Conservation (phyloP, 2,329 filamentous ascomycete species). For the Cladosporium sp. region DNA sequence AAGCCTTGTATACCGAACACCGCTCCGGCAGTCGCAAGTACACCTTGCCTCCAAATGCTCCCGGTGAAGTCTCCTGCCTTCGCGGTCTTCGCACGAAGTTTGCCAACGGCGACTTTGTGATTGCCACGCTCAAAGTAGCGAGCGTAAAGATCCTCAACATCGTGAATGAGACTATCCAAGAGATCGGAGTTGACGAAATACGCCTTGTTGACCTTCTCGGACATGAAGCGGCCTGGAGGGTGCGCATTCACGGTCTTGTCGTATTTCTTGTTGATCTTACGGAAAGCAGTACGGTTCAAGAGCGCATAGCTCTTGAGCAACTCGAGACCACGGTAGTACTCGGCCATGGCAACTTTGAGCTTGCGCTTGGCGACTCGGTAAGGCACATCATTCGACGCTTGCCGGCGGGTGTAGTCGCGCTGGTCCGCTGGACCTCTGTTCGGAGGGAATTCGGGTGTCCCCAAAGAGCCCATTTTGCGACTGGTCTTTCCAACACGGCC, state of each 20-base stretch:
- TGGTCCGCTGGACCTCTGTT: slow-evolving; percentile 10
- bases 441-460: slow-evolving; percentile 36
- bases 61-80: slow-evolving; percentile 57
- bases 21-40: slow-evolving; percentile 38
- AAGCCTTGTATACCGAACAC: slow-evolving; percentile 43
- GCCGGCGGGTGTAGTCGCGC: slow-evolving; percentile 39
- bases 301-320: slow-evolving; percentile 87
- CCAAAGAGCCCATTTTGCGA: slow-evolving; percentile 38
- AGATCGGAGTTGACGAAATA: slow-evolving; percentile 90
- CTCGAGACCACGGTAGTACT: slow-evolving; percentile 90
- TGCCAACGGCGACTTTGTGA: slow-evolving; percentile 83
- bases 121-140: slow-evolving; percentile 93
- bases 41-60: slow-evolving; percentile 56
- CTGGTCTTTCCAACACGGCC: slow-evolving; percentile 54
- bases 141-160: slow-evolving; percentile 87
- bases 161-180: slow-evolving; percentile 72
- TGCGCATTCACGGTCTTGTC: slow-evolving; percentile 83
- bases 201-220: slow-evolving; percentile 83
- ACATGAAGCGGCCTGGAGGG: slow-evolving; percentile 76
- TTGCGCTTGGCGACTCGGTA: slow-evolving; percentile 88
- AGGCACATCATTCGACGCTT: slow-evolving; percentile 55
- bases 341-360: slow-evolving; percentile 83
- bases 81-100: slow-evolving; percentile 69
- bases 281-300: slow-evolving; percentile 87
- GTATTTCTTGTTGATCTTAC: slow-evolving; percentile 98